Evolutionary conservation across 345 rosid species (phyloP).

Genomic region (Murraya paniculata): DNA sequence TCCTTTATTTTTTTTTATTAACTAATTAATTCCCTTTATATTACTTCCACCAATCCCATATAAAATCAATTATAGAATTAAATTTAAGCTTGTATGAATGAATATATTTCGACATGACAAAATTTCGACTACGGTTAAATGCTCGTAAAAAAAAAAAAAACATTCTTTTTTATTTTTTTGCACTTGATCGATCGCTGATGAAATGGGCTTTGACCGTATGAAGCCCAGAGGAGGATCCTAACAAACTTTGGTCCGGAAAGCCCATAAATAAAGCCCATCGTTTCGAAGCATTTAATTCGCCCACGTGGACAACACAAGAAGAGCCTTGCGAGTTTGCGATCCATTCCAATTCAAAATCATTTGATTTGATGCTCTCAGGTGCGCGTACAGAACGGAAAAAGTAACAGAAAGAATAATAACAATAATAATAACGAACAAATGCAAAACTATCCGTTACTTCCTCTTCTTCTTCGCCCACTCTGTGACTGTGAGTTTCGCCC

Average conservation of each 20-base stretch:
- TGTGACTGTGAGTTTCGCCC: not conserved
- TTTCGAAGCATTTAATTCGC: not conserved
- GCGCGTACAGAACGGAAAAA: constrained; percentile 13
- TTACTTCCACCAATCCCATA: too few species aligned
- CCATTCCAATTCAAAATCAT: constrained; percentile 8
- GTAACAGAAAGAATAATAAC: not conserved
- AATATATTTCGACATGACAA: too few species aligned
- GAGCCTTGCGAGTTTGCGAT: not conserved
- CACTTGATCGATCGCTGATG: too few species aligned
- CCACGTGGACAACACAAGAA: not conserved
- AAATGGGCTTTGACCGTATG: not conserved
- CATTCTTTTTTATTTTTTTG: too few species aligned
- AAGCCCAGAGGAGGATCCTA: too few species aligned
- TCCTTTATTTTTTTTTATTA: too few species aligned
- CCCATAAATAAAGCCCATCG: not conserved
- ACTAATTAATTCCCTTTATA: too few species aligned
- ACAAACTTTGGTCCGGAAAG: not conserved
- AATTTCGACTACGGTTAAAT: too few species aligned
- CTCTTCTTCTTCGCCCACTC: not conserved
- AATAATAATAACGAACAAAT: constrained; percentile 12
- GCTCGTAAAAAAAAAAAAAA: too few species aligned
- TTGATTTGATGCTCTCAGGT: not conserved
- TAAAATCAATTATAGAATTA: too few species aligned
- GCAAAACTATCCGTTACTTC: constrained; percentile 45
- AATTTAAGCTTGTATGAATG: too few species aligned